phyloP scores from a whole-genome alignment of 2,329 filamentous ascomycete genomes.

The Colletotrichum orbiculare region DNA sequence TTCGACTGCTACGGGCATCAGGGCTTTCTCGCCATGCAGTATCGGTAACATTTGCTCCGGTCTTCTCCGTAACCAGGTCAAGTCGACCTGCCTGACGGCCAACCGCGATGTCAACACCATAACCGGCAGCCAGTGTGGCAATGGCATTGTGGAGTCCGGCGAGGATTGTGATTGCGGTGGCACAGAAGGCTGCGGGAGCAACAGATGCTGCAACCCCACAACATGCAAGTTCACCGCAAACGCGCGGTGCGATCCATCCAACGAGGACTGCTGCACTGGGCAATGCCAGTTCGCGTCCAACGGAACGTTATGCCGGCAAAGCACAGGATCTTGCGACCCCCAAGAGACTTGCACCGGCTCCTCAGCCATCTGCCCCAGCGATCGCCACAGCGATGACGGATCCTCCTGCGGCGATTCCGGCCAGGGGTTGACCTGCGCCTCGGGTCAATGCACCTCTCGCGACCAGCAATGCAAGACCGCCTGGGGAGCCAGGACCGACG shows the following conservation, averaged over 20 bases:
- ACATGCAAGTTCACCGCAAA: constrained; percentile 86
- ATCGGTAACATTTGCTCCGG: constrained; percentile 95
- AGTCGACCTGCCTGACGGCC: constrained; percentile 80
- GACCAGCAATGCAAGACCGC: constrained; percentile 89
- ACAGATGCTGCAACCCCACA: constrained; percentile 83
- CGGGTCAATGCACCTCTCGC: constrained; percentile 93
- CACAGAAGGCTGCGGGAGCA: constrained; percentile 73
- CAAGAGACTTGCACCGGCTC: constrained; percentile 84
- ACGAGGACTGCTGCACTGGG: constrained; percentile 82
- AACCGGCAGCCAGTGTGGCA: constrained; percentile 87
- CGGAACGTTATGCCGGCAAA: constrained; percentile 82
- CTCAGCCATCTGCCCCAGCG: constrained; percentile 77
- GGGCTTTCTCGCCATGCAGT: constrained; percentile 85
- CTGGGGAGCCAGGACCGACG: constrained; percentile 78
- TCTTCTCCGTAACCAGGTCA: constrained; percentile 80
- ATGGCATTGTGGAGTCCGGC: constrained; percentile 90
- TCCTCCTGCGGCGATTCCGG: constrained; percentile 74
- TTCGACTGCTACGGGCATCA: constrained; percentile 79
- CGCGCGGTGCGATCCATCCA: constrained; percentile 82
- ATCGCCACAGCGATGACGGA: constrained; percentile 77
- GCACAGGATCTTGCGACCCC: constrained; percentile 85
- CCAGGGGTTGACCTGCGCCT: constrained; percentile 79
- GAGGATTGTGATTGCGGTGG: constrained; percentile 98
- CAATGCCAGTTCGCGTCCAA: constrained; percentile 74
- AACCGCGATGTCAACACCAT: constrained; percentile 88